Base-by-base conservation (phyloP, 1,284 basidiomycete species). In the Boletus calvinii region DNA sequence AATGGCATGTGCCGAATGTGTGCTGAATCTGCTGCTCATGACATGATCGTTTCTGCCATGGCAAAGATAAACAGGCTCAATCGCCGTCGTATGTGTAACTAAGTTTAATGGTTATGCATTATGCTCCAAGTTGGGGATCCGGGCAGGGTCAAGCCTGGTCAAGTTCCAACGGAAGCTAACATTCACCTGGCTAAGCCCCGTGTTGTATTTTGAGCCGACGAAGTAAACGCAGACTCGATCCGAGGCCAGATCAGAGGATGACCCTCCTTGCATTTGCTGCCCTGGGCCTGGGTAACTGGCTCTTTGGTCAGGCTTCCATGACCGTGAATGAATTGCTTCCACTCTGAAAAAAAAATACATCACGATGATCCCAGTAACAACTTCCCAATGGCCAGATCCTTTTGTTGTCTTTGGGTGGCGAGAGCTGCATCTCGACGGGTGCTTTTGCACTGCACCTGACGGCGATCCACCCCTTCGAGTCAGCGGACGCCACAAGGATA, bases 401-500 rank as follows among this genome's bases (percentile, higher is more conserved):
- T 20, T 7, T 24, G 11, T 13, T 37, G 30, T 46, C 43, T 31
- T 32, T 35, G 34, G 18, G 15, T 39, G 30, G 32, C 32, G 35
- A 36, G 46, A 38, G 17, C 29, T 40, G 42, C 34, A 48, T 36
- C n/a, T 13, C n/a, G 29, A 43, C 9, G 38, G 17, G 6, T 31
- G 7, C 18, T 7, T 37, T 26, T 36, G 20, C 29, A 48, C 40
- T 43, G 13, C 34, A 35, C 18, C 22, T 43, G 38, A 39, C 45
- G 58, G 62, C 30, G 48, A 61, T 63, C 24, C 24, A 44, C n/a
- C 35, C 17, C 26, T 9, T 40, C 12, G 31, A 15, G 29, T 20
- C 18, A 9, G 46, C 26, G 18, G 35, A 32, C 53, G 59, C 64
- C 60, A 63, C 52, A 50, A 56, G 32, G 44, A 29, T 22, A 35